phyloP scores from a whole-genome alignment of 345 rosid species.

The Linum tenue region DNA sequence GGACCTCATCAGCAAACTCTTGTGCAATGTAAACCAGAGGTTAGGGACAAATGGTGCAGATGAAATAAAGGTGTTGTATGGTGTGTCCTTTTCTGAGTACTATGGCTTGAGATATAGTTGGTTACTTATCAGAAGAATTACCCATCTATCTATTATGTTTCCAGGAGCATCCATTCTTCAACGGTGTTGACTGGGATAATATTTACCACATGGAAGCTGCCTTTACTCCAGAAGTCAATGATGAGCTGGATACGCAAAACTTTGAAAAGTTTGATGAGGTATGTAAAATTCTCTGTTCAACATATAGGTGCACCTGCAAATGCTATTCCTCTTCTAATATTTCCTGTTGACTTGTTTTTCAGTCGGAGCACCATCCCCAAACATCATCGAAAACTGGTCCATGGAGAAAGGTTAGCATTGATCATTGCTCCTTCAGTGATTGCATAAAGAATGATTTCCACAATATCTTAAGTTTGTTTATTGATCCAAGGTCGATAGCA shows the following conservation, averaged over 20 bases:
- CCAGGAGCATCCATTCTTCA: conserved; percentile 58
- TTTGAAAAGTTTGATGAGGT: conserved; percentile 74
- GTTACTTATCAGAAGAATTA: neutral
- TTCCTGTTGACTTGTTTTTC: conserved; percentile 3
- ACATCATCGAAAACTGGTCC: conserved; percentile 3
- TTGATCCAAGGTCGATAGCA: neutral
- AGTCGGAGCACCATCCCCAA: neutral
- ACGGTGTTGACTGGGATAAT: conserved; percentile 50
- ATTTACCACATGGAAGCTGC: conserved; percentile 54
- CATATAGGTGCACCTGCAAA: neutral
- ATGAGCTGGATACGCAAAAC: conserved; percentile 56
- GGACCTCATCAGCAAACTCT: conserved; percentile 49
- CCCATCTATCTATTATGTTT: conserved; percentile 5
- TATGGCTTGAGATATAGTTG: neutral
- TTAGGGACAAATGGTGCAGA: conserved; percentile 58
- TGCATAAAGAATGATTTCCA: neutral
- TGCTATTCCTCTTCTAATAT: neutral
- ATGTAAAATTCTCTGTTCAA: conserved; percentile 1
- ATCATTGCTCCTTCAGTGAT: neutral
- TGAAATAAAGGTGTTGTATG: conserved; percentile 44
- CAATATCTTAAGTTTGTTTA: neutral
- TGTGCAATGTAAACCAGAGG: conserved; percentile 57
- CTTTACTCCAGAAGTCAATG: conserved; percentile 52
- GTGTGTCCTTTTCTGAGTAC: conserved; percentile 12
- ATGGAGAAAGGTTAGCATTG: conserved; percentile 6